Percentiles rank a stretch among this genome's conserved stretches.
Conservation (phyloP, 768 basidiomycete genomes). For the Rhizopogon sp. region DNA sequence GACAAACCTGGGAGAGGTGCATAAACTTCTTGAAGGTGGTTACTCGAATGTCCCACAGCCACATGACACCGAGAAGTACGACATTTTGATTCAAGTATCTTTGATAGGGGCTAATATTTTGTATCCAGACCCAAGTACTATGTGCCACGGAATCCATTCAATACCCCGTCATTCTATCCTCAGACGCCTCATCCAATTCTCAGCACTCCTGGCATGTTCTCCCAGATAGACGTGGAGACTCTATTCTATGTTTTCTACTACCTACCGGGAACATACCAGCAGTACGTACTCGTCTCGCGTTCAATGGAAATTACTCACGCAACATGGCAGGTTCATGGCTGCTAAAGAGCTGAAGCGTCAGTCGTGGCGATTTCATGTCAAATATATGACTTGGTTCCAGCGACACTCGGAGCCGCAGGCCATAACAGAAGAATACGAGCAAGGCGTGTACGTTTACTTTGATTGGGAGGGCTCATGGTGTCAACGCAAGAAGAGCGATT, state of each 20-base stretch:
- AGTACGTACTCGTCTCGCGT: slow-evolving; percentile 41
- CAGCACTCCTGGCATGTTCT: slow-evolving; percentile 78
- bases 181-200: slow-evolving; percentile 79
- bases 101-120: slow-evolving; percentile 6
- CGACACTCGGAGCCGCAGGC: slow-evolving; percentile 96
- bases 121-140: slow-evolving; percentile 89
- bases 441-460: slow-evolving; percentile 98
- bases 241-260: slow-evolving; percentile 99
- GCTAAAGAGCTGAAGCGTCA: slow-evolving; percentile 96
- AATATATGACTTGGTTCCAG: slow-evolving; percentile 99
- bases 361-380: slow-evolving; percentile 99
- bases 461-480: slow-evolving; percentile 99
- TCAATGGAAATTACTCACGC: slow-evolving; percentile 3
- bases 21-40: slow-evolving; percentile 91
- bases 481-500: slow-evolving; percentile 96
- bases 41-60: slow-evolving; percentile 87
- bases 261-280: slow-evolving; percentile 95
- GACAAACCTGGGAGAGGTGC: slow-evolving; percentile 84
- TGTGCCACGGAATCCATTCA: slow-evolving; percentile 87
- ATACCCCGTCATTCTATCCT: slow-evolving; percentile 91
- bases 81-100: slow-evolving; percentile 9
- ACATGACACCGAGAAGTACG: slow-evolving; percentile 93
- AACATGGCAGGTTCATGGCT: slow-evolving; percentile 69
- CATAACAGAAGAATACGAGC: slow-evolving; percentile 99
- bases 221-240: slow-evolving; percentile 93